Evolutionary conservation across 2,329 filamentous ascomycete genomes (phyloP), one percentile per base, ranked within the genome.

Genomic region (Curvularia spicifera): DNA sequence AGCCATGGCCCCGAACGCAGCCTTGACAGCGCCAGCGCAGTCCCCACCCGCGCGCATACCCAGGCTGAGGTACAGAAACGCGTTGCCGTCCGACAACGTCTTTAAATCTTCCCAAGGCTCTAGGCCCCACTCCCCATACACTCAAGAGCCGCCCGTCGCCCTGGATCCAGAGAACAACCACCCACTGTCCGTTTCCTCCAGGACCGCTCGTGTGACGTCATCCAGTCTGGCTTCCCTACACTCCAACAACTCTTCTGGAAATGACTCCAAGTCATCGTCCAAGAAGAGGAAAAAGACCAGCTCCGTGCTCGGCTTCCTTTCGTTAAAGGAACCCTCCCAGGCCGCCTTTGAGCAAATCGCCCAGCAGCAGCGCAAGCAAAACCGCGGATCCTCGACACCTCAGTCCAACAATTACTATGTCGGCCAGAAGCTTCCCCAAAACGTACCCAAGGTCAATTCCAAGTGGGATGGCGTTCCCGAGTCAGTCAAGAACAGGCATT

Each of bases 401-500:
- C 53, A 57, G n/a, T 64, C 60, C 28, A 43, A 37, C 22, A 49
- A 47, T 45, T 29, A 62, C 24, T 67, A 77, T 29, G 69, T 70
- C 12, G 73, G 75, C 35, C 59, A 80, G 58, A 83, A 80, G 61
- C 75, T 85, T 37, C 82, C 83, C 5, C 63, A 76, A 3, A 73
- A 72, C 53, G 81, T 84, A 1, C 82, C 82, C 20, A 83, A 80
- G 60, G 82, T 84, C 35, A 85, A 84, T 59, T 80, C 80, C 28
- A 84, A 82, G 69, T 84, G 82, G 82, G 79, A 84, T 62, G 82
- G 82, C 9, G 67, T 84, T 7, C 82, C 82, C 12, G 75, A 80
- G 22, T 59, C 68, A 1, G 63, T 76, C 43, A 81, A 78, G 62
- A 59, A 64, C 12, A 63, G 60, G 2, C 52, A 60, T 18, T 33